Evolutionary conservation across 1,139 yeast genomes (phyloP).

Genomic region (Sporopachydermia cereana): DNA sequence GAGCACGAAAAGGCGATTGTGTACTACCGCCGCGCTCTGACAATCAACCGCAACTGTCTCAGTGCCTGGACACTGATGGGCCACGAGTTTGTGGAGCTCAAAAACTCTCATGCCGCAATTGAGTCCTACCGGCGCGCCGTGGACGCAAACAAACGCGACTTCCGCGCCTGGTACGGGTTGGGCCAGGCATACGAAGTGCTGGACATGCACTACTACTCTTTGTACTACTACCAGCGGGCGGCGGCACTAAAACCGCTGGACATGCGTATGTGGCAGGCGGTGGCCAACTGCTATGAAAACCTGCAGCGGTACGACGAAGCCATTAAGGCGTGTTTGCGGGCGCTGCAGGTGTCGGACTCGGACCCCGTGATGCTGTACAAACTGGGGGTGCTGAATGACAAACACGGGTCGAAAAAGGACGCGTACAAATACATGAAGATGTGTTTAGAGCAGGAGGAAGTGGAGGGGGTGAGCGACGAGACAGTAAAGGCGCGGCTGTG

Average conservation of each 20-base stretch:
- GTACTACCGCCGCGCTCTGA: constrained; percentile 83
- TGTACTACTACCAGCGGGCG: constrained; percentile 87
- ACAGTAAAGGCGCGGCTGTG: constrained; percentile 76
- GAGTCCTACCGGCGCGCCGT: constrained; percentile 92
- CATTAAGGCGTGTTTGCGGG: constrained; percentile 41
- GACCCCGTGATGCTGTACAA: constrained; percentile 49
- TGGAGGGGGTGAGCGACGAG: constrained; percentile 59
- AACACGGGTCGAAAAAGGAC: constrained; percentile 37
- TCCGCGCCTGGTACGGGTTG: constrained; percentile 95
- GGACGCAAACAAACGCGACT: constrained; percentile 79
- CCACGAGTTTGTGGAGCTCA: constrained; percentile 92
- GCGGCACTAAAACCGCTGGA: constrained; percentile 83
- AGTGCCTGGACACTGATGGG: constrained; percentile 99
- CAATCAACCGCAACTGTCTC: constrained; percentile 66
- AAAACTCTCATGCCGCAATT: constrained; percentile 95
- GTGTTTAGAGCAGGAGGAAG: constrained; percentile 57
- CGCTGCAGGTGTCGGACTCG: constrained; percentile 33
- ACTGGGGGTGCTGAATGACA: constrained; percentile 58
- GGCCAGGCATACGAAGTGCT: constrained; percentile 97
- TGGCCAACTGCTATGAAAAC: constrained; percentile 83
- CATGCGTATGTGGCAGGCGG: constrained; percentile 93
- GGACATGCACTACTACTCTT: constrained; percentile 88
- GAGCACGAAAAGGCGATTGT: constrained; percentile 93
- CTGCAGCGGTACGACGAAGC: constrained; percentile 59
- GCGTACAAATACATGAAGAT: constrained; percentile 59